phyloP scores from a whole-genome alignment of 768 basidiomycete genomes.

The Tricholoma sp. region DNA sequence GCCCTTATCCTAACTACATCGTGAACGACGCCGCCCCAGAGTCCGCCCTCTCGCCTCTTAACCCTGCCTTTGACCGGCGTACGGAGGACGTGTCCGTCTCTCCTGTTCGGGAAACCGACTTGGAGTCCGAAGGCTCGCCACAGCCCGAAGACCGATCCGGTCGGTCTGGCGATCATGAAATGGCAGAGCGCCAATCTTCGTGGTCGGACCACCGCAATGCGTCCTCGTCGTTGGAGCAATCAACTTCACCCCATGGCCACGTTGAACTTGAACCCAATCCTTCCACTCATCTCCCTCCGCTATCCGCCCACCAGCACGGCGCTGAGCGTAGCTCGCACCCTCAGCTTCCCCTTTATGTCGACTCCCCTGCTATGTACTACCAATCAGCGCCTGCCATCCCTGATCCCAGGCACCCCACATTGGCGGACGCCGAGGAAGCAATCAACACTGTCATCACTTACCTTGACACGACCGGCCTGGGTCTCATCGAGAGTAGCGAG shows the following conservation, averaged over 20 bases:
- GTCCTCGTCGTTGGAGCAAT: conserved; percentile 7
- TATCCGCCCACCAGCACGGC: conserved; percentile 1
- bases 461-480: conserved; percentile 33
- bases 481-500: conserved; percentile 27
- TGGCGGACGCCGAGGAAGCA: conserved; percentile 49
- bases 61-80: conserved; percentile 32
- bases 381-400: conserved; percentile 26
- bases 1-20: conserved; percentile 16
- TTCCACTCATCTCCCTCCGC: conserved; percentile 2
- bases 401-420: conserved; percentile 30
- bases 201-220: conserved; percentile 17
- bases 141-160: conserved; percentile 21
- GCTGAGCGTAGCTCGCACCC: not conserved
- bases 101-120: conserved; percentile 12
- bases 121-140: conserved; percentile 30
- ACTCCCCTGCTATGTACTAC: conserved; percentile 25
- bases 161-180: conserved; percentile 3
- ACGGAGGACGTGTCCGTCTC: conserved; percentile 23
- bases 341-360: conserved; percentile 15
- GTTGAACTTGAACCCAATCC: not conserved
- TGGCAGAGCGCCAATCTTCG: conserved; percentile 4
- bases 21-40: conserved; percentile 3
- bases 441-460: conserved; percentile 50
- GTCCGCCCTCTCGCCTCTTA: conserved; percentile 30
- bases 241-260: conserved; percentile 8